Conservation (phyloP, 768 basidiomycete genomes). For the Boletus reticuloceps region DNA sequence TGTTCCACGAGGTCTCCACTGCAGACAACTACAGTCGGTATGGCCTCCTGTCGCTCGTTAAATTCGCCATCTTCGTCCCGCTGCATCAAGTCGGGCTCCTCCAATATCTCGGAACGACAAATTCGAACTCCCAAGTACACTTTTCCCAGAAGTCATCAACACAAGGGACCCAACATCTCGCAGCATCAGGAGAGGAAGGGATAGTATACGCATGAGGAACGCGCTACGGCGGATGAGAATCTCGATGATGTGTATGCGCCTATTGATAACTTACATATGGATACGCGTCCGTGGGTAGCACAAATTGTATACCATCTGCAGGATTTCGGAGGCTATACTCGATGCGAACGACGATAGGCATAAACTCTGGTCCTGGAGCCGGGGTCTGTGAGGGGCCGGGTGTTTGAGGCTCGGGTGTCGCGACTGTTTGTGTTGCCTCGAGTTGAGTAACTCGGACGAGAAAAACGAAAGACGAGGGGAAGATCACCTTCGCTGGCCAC, state of each 20-base stretch:
- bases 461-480: not conserved
- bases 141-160: constrained; percentile 93
- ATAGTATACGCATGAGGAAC: constrained; percentile 93
- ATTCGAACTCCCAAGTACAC: constrained; percentile 98
- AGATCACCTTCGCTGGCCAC: constrained; percentile 57
- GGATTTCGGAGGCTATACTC: constrained; percentile 82
- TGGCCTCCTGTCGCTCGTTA: constrained; percentile 53
- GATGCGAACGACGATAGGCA: constrained; percentile 73
- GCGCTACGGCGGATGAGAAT: constrained; percentile 49
- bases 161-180: constrained; percentile 99
- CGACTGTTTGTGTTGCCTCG: constrained; percentile 38
- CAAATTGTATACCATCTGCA: constrained; percentile 81
- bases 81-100: constrained; percentile 43
- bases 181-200: constrained; percentile 82
- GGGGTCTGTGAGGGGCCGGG: constrained; percentile 42
- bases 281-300: constrained; percentile 76
- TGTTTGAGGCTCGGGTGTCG: constrained; percentile 83
- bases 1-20: constrained; percentile 96
- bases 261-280: constrained; percentile 64
- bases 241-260: not conserved
- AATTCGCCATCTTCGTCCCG: constrained; percentile 43
- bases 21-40: constrained; percentile 84
- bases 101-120: constrained; percentile 85
- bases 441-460: constrained; percentile 5
- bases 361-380: constrained; percentile 57